Base-by-base conservation (phyloP, 257 asterid species). In the Thymus mandschuricus region DNA sequence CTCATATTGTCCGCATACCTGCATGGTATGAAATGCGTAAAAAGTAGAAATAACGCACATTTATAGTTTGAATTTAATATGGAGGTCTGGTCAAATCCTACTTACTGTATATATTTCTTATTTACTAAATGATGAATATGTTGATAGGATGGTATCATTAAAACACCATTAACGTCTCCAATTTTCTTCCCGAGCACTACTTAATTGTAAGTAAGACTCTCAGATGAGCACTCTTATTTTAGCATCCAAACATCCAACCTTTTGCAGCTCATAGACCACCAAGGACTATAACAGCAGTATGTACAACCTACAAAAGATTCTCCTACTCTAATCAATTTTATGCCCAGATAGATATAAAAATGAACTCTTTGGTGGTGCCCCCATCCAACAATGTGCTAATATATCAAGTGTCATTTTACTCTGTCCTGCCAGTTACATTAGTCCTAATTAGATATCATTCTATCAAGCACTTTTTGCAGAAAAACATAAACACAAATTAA, bases 61-160 rank as follows among this genome's bases (percentile, higher is more conserved):
- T 50, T 75, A 5, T 55, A 27, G 50, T 67, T 62, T 5, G 45
- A 43, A 34, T 43, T 31, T 66, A 31, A 35, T 35, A 35, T 35
- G 40, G 40, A 35, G 40, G 40, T 35, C 40, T 35, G 40, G 40
- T 35, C 3, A 21, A 21, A 21, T 21, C 21, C 21, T 21, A 21
- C 21, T 21, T 35, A 35, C 34, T 8, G 21, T 54, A 52, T 60
- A 61, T 54, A 63, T 43, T n/a, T 52, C 38, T 65, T 65, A 41
- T 51, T 45, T 64, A 27, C 9, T 66, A 58, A 63, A 72, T 21
- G 40, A 12, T 40, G 49, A 76, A 58, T 21, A n/a, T 65, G 69
- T 30, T 38, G 58, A 30, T 28, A 50, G 44, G 63, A 64, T 33
- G 54, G 46, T 50, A 38, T 46, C 51, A 11, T 11, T 15, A 46